Percentiles rank a stretch among this genome's conserved stretches.
phyloP scores from a whole-genome alignment of 2,329 filamentous ascomycete genomes.

The Monosporascus sp. region DNA sequence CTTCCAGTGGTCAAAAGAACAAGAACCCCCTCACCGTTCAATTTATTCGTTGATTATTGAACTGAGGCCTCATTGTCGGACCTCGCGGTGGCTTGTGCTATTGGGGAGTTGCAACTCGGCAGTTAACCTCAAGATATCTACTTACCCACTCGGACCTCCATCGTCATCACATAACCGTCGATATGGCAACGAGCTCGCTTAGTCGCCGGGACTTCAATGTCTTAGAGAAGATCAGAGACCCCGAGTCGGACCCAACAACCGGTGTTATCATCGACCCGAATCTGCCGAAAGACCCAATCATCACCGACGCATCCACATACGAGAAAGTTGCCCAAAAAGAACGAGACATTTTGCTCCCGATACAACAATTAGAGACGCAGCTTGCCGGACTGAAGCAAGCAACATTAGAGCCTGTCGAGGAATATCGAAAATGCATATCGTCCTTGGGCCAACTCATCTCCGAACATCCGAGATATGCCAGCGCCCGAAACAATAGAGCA shows the following conservation, averaged over 20 bases:
- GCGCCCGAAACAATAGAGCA: conserved; percentile 68
- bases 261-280: conserved; percentile 49
- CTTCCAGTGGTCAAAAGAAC: background rate
- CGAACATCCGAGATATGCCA: conserved; percentile 60
- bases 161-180: background rate
- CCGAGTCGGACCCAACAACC: conserved; percentile 53
- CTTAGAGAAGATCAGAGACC: conserved; percentile 62
- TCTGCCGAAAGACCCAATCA: conserved; percentile 51
- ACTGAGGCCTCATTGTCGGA: background rate
- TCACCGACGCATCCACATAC: conserved; percentile 47
- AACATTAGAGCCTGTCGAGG: conserved; percentile 32
- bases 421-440: conserved; percentile 42
- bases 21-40: background rate
- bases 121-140: background rate
- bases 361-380: conserved; percentile 51
- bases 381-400: conserved; percentile 36
- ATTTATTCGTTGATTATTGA: background rate
- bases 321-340: conserved; percentile 45
- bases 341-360: conserved; percentile 45
- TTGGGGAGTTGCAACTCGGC: background rate
- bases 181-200: conserved; percentile 45
- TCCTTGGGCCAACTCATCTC: conserved; percentile 51
- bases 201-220: conserved; percentile 56
- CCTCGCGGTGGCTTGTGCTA: background rate
- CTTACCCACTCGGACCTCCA: background rate